Percentiles rank a stretch among this genome's conserved stretches.
These are phyloP conservation scores for Clarireedia monteithiana DNA, from an alignment of 2,329 filamentous ascomycete genomes.

Conservation along the genomic window DNA sequence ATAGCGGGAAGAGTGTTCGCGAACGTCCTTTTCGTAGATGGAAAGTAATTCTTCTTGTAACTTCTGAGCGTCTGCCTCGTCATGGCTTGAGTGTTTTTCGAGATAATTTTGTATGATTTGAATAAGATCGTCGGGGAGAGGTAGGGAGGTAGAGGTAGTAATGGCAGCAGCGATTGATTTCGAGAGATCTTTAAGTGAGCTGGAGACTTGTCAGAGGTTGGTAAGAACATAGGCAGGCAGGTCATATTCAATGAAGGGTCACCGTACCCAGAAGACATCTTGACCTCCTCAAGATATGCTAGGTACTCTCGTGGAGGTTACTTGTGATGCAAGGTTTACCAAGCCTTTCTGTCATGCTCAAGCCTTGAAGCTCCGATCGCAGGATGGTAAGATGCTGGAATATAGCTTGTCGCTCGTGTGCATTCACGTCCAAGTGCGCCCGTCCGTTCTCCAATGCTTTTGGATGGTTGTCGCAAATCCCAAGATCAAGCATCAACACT, in stretches of 20 bases:
- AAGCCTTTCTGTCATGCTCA: slow-evolving; percentile 1
- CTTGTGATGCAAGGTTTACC: background rate
- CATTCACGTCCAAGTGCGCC: too few relatives aligned
- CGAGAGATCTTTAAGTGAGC: slow-evolving; percentile 46
- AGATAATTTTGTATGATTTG: slow-evolving; percentile 59
- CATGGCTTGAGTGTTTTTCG: slow-evolving; percentile 57
- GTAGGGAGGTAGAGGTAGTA: slow-evolving; percentile 40
- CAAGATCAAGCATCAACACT: too few relatives aligned
- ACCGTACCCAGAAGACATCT: slow-evolving; percentile 12
- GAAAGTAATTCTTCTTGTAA: slow-evolving; percentile 65
- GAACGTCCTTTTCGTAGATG: slow-evolving; percentile 59
- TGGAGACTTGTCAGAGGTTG: slow-evolving; percentile 9
- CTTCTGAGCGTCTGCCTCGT: slow-evolving; percentile 61
- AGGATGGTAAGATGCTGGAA: too few relatives aligned
- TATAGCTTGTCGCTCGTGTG: too few relatives aligned
- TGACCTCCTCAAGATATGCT: slow-evolving; percentile 2
- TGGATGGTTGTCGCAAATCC: too few relatives aligned
- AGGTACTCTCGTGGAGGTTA: background rate
- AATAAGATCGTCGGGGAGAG: slow-evolving; percentile 59
- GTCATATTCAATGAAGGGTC: background rate
- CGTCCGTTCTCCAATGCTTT: too few relatives aligned
- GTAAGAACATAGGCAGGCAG: background rate
- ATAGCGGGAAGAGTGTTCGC: slow-evolving; percentile 46
- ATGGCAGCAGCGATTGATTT: slow-evolving; percentile 48
- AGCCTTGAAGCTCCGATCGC: too few relatives aligned